Evolutionary conservation across 306 rosid species (phyloP), one percentile per base, ranked within the genome.

Genomic region (Vigna nakashimae): DNA sequence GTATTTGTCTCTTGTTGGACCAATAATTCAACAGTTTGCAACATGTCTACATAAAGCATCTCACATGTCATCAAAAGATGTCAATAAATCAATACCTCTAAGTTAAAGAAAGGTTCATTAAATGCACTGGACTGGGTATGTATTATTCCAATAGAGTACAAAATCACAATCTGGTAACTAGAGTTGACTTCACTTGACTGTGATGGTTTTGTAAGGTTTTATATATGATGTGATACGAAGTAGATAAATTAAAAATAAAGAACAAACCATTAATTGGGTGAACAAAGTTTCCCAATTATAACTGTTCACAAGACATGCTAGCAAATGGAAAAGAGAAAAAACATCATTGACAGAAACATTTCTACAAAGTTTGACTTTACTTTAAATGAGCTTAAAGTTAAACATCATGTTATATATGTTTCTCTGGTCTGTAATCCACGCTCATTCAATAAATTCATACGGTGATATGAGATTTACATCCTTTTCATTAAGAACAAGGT

Each of bases 401-500:
- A 59, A 59, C 18, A 15, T 32, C 13, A 62, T 62, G 42, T 5
- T 60, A 18, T 24, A 24, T 24, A 2, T 60, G 12, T 14, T 60
- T 28, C 66, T 28, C 11, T 60, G 0, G 43, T 60, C 1, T 60
- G 20, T 6, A 32, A 32, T 59, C 20, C 20, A 59, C 18, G 2
- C 14, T 62, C 22, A 15, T 9, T 62, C 22, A 30, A 26, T 10
- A 30, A 1, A 60, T 60, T 60, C 42, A 60, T 60, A 60, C 2
- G 62, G 26, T 22, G 64, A 12, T 24, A 4, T 12, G 58, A 12
- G 64, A 11, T 58, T 58, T 58, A 24, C 38, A 28, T 30, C 0
- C 9, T 59, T 42, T 59, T 59, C 20, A 59, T 59, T 28, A 14
- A 24, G 66, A 59, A 59, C 66, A 59, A 14, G 66, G 43, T 59